A percentile compares a stretch with the other conserved stretches of the same genome.
These are phyloP conservation scores for Pleoardoris graminearum DNA, from an alignment of 2,329 filamentous ascomycete species.

Conservation along the genomic window DNA sequence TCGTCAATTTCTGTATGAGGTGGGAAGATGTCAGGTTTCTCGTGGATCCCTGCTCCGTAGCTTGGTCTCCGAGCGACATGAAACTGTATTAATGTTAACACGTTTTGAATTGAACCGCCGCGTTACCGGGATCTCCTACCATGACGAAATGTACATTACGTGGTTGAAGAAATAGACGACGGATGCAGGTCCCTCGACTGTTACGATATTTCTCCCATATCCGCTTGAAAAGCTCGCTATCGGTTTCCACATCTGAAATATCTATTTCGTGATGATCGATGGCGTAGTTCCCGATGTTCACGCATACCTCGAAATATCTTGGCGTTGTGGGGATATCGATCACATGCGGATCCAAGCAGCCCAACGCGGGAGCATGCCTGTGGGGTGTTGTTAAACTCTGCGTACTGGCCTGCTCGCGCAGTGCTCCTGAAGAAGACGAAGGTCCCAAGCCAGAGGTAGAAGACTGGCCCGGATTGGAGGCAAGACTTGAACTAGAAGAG, in stretches of 20 bases:
- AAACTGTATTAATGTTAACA: no score
- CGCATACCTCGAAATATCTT: slow-evolving; percentile 10
- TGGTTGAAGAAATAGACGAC: slow-evolving; percentile 9
- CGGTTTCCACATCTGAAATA: slow-evolving; percentile 7
- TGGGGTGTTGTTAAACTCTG: no score
- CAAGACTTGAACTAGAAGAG: no score
- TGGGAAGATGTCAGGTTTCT: slow-evolving; percentile 10
- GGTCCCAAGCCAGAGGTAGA: no score
- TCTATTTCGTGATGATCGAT: slow-evolving; percentile 13
- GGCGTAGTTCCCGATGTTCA: slow-evolving; percentile 8
- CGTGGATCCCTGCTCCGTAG: slow-evolving; percentile 11
- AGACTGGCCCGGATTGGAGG: no score
- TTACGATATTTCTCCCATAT: slow-evolving; percentile 12
- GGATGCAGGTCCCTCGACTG: not conserved
- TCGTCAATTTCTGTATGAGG: slow-evolving; percentile 13
- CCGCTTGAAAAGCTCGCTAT: slow-evolving; percentile 9
- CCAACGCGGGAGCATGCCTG: no score
- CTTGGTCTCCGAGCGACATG: slow-evolving; percentile 2
- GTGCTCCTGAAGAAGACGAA: no score
- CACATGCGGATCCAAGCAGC: no score
- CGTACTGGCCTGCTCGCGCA: no score
- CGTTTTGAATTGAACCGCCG: no score
- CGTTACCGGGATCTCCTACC: no score
- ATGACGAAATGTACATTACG: slow-evolving; percentile 7
- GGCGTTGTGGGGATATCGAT: no score